Conservation (phyloP, 768 basidiomycete genomes). For the Phylloporus rhodoxanthus region DNA sequence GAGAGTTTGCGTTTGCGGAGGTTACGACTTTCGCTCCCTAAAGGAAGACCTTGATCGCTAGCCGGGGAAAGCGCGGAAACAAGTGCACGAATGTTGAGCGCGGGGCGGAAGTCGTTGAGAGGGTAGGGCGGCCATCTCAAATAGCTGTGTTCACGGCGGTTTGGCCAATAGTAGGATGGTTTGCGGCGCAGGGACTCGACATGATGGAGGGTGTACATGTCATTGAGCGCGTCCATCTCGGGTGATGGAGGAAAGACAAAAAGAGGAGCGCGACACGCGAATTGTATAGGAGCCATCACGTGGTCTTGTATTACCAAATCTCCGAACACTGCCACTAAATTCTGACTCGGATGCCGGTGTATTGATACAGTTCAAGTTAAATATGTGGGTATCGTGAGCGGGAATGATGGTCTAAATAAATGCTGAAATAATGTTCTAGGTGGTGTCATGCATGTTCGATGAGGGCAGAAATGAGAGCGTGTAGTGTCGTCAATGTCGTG, state of each 20-base stretch:
- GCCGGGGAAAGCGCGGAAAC: constrained; percentile 14
- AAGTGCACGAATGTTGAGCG: constrained; percentile 27
- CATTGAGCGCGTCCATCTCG: constrained; percentile 5
- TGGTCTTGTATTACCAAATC: constrained; percentile 8
- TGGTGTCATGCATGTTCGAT: constrained; percentile 2
- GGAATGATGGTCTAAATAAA: constrained; percentile 26
- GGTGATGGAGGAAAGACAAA: constrained; percentile 3
- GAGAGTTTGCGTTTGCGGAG: constrained; percentile 18
- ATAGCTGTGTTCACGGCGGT: constrained; percentile 4
- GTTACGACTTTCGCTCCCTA: not conserved
- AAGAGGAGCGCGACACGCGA: constrained; percentile 4
- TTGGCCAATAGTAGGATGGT: constrained; percentile 24
- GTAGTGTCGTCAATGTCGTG: constrained; percentile 6
- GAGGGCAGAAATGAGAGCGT: no score
- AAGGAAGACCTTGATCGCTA: not conserved
- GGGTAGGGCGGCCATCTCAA: not conserved
- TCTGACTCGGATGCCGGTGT: constrained; percentile 13
- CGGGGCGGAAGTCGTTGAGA: constrained; percentile 22
- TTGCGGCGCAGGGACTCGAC: constrained; percentile 26
- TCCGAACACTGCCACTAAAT: not conserved
- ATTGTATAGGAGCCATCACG: constrained; percentile 5
- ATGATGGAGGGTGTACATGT: constrained; percentile 17
- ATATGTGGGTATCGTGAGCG: constrained; percentile 24
- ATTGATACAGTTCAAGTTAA: constrained; percentile 22
- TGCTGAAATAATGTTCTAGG: constrained; percentile 15